Conservation (phyloP, 2,329 filamentous ascomycete species). For the Mycosphaerella sp. region DNA sequence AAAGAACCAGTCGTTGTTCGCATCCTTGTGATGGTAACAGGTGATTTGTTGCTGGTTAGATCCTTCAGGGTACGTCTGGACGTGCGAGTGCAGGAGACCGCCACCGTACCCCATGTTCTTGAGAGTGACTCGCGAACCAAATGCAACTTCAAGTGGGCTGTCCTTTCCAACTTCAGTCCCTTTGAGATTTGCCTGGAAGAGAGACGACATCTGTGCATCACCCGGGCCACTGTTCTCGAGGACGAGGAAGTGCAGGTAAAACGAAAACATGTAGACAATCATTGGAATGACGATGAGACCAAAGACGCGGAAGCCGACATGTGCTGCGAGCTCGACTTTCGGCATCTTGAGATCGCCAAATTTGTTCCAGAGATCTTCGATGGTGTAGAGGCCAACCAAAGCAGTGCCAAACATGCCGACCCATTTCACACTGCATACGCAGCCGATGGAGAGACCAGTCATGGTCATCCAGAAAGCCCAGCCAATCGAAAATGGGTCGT, state of each 20-base stretch:
- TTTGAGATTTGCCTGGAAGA: constrained; percentile 94
- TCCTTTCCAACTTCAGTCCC: constrained; percentile 92
- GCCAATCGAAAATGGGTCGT: constrained; percentile 77
- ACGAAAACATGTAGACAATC: constrained; percentile 90
- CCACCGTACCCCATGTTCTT: constrained; percentile 99
- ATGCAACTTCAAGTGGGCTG: constrained; percentile 85
- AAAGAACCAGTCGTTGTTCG: constrained; percentile 99
- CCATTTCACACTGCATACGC: constrained; percentile 97
- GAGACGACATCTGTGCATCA: constrained; percentile 99
- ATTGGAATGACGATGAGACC: constrained; percentile 85
- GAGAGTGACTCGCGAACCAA: constrained; percentile 82
- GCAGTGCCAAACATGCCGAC: constrained; percentile 95
- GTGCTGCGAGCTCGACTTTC: constrained; percentile 65
- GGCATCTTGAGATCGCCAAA: constrained; percentile 93
- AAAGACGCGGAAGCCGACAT: constrained; percentile 72
- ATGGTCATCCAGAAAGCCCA: constrained; percentile 95
- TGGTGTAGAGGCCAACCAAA: constrained; percentile 89
- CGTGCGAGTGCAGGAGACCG: constrained; percentile 90
- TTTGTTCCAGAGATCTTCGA: constrained; percentile 96
- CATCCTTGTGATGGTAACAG: constrained; percentile 99
- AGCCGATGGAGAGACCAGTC: constrained; percentile 92
- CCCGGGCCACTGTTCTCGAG: constrained; percentile 90
- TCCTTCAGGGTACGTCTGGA: constrained; percentile 92
- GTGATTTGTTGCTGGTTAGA: constrained; percentile 94
- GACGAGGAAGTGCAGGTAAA: constrained; percentile 89